These are phyloP conservation scores for Tuctoria greenei DNA, from an alignment of 176 grass and related monocot species.

Conservation along the genomic window DNA sequence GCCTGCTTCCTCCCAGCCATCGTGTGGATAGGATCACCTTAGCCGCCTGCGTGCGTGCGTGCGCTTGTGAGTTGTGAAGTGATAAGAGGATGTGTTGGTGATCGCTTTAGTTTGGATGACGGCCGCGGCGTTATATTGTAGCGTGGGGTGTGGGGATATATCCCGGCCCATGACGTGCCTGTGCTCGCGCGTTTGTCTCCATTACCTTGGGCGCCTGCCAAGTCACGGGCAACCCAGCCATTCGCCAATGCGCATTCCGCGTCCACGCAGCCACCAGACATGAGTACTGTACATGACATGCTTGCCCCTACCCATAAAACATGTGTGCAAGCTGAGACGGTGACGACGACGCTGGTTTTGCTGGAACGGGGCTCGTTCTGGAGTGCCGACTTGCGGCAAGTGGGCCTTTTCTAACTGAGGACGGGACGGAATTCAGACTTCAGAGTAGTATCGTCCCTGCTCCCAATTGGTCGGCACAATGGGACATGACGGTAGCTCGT, in stretches of 20 bases:
- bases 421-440: neutral
- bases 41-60: neutral
- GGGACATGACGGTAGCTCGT: too few species aligned
- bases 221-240: conserved; percentile 15
- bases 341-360: conserved; percentile 19
- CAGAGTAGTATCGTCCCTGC: too few species aligned
- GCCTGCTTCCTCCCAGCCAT: neutral
- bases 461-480: too few species aligned
- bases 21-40: neutral
- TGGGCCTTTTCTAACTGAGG: neutral
- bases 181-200: conserved; percentile 22
- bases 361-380: neutral
- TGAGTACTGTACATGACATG: too few species aligned
- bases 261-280: too few species aligned
- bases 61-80: neutral
- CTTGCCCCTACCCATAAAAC: neutral
- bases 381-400: neutral
- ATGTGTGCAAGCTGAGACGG: conserved; percentile 7
- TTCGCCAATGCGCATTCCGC: neutral
- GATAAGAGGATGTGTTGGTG: neutral
- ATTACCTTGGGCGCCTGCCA: neutral
- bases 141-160: neutral
- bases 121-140: conserved; percentile 15
- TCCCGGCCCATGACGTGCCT: conserved; percentile 33
- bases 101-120: neutral